Conservation (phyloP, 192 early-diverging fungal species). For the Coemansia javaensis region DNA sequence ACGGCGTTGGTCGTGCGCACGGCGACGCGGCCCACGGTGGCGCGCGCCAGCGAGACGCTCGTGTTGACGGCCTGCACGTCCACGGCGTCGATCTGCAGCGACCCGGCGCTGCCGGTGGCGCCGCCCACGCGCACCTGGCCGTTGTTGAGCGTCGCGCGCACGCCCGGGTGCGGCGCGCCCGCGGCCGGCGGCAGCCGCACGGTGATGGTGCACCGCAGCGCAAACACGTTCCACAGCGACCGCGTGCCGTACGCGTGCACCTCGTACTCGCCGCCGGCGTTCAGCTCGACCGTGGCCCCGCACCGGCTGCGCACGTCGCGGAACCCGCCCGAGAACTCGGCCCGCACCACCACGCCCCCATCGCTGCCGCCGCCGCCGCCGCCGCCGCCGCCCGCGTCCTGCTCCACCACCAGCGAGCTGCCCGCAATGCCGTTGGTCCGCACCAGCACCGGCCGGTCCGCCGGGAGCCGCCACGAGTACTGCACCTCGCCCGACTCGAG, state of each 20-base stretch:
- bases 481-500: too few species aligned
- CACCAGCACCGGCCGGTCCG: too few species aligned
- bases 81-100: too few species aligned
- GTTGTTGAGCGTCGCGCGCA: slow-evolving; percentile 8
- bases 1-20: slow-evolving; percentile 6
- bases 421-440: too few species aligned
- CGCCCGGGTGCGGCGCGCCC: slow-evolving; percentile 8
- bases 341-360: slow-evolving; percentile 7
- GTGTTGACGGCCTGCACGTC: slow-evolving; percentile 9
- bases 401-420: slow-evolving; percentile 18
- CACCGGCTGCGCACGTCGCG: slow-evolving; percentile 5
- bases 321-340: slow-evolving; percentile 3
- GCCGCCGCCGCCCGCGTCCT: slow-evolving; percentile 4
- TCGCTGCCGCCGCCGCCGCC: slow-evolving; percentile 7
- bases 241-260: slow-evolving; percentile 11
- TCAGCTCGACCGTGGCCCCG: slow-evolving; percentile 6
- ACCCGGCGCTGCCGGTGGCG: too few species aligned
- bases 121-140: slow-evolving; percentile 8
- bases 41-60: slow-evolving; percentile 4
- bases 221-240: slow-evolving; percentile 8
- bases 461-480: too few species aligned
- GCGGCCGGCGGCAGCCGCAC: slow-evolving; percentile 8
- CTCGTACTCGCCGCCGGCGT: slow-evolving; percentile 20
- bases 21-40: background rate
- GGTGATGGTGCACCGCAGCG: slow-evolving; percentile 8